phyloP scores from a whole-genome alignment of 306 rosid genomes.

The Prunus kanzakura region DNA sequence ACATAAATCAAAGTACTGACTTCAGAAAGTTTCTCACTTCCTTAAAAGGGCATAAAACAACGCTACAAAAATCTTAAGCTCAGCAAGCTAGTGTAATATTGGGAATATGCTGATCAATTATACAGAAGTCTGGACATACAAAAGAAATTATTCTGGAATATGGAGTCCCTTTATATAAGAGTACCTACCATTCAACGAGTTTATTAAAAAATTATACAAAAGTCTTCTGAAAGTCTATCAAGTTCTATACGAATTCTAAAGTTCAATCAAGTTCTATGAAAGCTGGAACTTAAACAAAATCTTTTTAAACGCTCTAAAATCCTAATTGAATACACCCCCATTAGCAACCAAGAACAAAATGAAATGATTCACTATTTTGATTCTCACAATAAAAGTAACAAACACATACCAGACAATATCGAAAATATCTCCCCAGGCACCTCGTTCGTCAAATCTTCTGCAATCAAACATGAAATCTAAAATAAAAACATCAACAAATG shows the following conservation, averaged over 20 bases:
- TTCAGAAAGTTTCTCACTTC: background rate
- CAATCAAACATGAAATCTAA: conserved; percentile 36
- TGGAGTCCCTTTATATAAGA: no score
- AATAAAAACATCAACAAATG: background rate
- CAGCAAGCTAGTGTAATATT: background rate
- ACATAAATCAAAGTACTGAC: background rate
- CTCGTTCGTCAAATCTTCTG: conserved; percentile 38
- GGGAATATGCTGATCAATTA: background rate
- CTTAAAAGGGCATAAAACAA: background rate
- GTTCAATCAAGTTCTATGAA: no score
- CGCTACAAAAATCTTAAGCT: background rate
- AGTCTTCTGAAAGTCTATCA: no score
- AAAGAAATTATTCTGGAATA: no score
- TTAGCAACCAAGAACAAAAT: background rate
- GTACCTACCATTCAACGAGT: no score
- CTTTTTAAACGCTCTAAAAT: no score
- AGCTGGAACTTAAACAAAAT: no score
- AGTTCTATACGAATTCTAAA: no score
- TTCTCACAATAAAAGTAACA: conserved; percentile 26
- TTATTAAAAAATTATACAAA: no score
- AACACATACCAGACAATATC: conserved; percentile 50
- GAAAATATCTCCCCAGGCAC: conserved; percentile 36
- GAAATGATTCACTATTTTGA: background rate
- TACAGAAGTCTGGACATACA: no score
- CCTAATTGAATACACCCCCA: no score